Percentiles rank a stretch among this genome's conserved stretches.
Conservation (phyloP, 495 filamentous ascomycete species). For the Bombardia bombarda region DNA sequence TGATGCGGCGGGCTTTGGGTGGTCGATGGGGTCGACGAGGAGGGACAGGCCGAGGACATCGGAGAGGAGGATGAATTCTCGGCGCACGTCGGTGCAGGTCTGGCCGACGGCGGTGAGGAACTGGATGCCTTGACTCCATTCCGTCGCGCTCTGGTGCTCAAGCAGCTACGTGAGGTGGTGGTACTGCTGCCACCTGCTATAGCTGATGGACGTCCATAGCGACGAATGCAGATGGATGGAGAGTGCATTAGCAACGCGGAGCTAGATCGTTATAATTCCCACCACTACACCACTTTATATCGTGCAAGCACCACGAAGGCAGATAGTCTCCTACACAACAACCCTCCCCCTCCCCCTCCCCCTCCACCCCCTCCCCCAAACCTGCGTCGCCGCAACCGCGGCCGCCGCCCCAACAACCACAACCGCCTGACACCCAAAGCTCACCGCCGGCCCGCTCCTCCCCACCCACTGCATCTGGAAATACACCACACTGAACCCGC, state of each 20-base stretch:
- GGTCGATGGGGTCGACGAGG: constrained; percentile 77
- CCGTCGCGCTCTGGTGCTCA: too few species aligned
- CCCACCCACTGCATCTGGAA: constrained; percentile 27
- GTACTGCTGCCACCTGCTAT: too few species aligned
- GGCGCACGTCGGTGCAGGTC: constrained; percentile 55
- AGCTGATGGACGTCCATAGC: too few species aligned
- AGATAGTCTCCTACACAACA: too few species aligned
- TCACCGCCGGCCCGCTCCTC: constrained; percentile 14
- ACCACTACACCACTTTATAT: too few species aligned
- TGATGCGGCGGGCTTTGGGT: constrained; percentile 63
- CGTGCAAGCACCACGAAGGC: too few species aligned
- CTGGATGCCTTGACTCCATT: constrained; percentile 62
- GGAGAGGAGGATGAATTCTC: constrained; percentile 83
- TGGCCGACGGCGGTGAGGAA: constrained; percentile 62
- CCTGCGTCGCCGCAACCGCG: constrained; percentile 36
- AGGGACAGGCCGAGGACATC: constrained; percentile 39
- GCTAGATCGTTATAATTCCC: too few species aligned
- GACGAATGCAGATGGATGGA: too few species aligned
- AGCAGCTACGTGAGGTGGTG: too few species aligned
- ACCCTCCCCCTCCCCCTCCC: too few species aligned
- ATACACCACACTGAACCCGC: constrained; percentile 27
- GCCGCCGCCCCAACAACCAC: constrained; percentile 9
- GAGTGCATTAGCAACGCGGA: too few species aligned
- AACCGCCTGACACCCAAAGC: constrained; percentile 24
- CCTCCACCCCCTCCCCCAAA: constrained; percentile 5